These are phyloP conservation scores for Aegilops longissima DNA, from an alignment of 176 grass and related monocot genomes.

Conservation along the genomic window DNA sequence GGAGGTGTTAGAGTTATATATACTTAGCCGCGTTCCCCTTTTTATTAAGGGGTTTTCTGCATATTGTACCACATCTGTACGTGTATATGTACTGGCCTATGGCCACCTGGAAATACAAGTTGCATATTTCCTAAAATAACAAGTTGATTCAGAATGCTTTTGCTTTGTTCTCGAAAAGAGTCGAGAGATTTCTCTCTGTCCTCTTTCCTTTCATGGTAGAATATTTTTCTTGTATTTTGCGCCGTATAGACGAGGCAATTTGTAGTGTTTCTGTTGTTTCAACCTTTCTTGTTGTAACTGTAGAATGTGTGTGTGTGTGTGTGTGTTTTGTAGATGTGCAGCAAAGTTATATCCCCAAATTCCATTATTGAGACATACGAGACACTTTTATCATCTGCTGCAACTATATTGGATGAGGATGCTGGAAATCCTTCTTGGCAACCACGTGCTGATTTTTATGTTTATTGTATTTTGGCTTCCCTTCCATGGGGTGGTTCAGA, in stretches of 20 bases:
- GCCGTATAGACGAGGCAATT: background rate
- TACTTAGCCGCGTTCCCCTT: too few relatives aligned
- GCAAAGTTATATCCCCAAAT: slow-evolving; percentile 88
- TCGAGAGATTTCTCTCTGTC: background rate
- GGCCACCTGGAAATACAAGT: too few relatives aligned
- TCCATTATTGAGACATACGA: slow-evolving; percentile 84
- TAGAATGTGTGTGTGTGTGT: slow-evolving; percentile 33
- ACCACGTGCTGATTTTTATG: slow-evolving; percentile 87
- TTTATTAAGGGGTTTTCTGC: too few relatives aligned
- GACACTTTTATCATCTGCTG: slow-evolving; percentile 84
- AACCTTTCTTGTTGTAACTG: background rate
- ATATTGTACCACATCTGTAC: too few relatives aligned
- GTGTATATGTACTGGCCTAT: too few relatives aligned
- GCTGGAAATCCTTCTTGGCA: slow-evolving; percentile 91
- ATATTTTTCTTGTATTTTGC: slow-evolving; percentile 7
- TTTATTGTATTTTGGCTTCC: slow-evolving; percentile 95
- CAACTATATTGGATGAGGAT: slow-evolving; percentile 83
- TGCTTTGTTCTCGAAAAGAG: background rate
- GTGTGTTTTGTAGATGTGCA: slow-evolving; percentile 69
- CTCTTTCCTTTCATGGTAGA: slow-evolving; percentile 19
- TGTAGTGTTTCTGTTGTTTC: slow-evolving; percentile 21
- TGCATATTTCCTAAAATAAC: too few relatives aligned
- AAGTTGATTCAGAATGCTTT: slow-evolving; percentile 19
- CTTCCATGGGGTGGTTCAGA: slow-evolving; percentile 94
- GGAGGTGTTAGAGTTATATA: too few relatives aligned